Evolutionary conservation across 768 basidiomycete species (phyloP), one percentile per base, ranked within the genome.

Genomic region (Mycena latifolia): DNA sequence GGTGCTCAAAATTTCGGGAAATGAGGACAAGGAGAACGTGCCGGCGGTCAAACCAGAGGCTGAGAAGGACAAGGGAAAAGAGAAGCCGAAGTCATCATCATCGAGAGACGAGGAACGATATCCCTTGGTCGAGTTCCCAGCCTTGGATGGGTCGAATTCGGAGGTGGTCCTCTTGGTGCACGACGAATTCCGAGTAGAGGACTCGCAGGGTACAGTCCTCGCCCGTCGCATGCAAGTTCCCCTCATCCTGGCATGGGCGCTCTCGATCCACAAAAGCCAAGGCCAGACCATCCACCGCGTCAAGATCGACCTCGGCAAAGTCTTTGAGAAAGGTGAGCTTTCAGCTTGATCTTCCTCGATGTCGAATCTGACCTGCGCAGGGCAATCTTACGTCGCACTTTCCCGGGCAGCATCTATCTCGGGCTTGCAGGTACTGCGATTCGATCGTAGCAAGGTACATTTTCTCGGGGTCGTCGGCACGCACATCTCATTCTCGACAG

Each of bases 181-280:
- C 24, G 86, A 87, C 56, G 86, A 86, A 63, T 87, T 87, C 67
- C 78, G 75, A 12, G 82, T 86, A 5, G 86, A 87, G 64, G 84
- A 87, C 65, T 80, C 80, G 17, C 84, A 86, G 55, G 86, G 86
- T 0, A 82, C 79, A 54, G 45, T 85, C 14, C 75, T 86, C 7
- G 86, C 86, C 11, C 75, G 85, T 25, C 66, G 69, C 77, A 77
- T 73, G 17, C 92, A 93, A 82, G 62, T 61, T 79, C 90, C 90
- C 0, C 75, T 93, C 11, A 91, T 92, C 53, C 82, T 92, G 10
- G 85, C 92, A 1, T 93, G 92, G 92, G 91, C 91, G 0, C 92
- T 93, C 88, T 89, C 87, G 8, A 94, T 94, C 58, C 92, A 94
- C 77, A 94, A 94, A 74, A 87, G 86, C 29, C 93, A 94, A 71